phyloP scores from a whole-genome alignment of 2,329 filamentous ascomycete species.

The Ophiocordyceps camponoti-saundersi region DNA sequence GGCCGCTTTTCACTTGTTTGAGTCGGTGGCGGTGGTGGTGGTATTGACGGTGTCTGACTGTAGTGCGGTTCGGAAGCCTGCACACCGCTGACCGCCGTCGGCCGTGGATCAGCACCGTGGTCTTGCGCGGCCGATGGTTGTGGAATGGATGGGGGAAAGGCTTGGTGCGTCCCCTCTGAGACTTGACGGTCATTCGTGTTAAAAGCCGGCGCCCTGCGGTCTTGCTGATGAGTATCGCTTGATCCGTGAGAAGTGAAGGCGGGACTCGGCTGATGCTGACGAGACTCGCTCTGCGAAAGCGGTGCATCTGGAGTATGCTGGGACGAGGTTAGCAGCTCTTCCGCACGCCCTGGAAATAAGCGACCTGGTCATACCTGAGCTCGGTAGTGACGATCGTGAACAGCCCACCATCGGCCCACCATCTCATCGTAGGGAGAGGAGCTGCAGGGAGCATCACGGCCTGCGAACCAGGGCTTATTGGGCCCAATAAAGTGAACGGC shows the following conservation, averaged over 20 bases:
- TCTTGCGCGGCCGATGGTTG: not conserved
- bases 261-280: not conserved
- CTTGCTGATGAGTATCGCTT: not conserved
- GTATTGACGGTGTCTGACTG: not conserved
- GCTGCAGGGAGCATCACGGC: slow-evolving; percentile 35
- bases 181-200: not conserved
- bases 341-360: not conserved
- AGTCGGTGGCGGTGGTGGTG: not conserved
- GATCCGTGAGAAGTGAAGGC: not conserved
- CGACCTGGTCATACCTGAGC: slow-evolving; percentile 22
- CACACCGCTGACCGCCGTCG: not conserved
- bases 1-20: not conserved
- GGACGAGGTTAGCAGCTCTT: not conserved
- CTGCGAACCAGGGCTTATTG: slow-evolving; percentile 73
- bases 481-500: slow-evolving; percentile 89
- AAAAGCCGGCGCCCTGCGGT: not conserved
- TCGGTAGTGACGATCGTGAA: slow-evolving; percentile 77
- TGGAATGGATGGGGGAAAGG: not conserved
- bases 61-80: not conserved
- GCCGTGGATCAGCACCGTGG: not conserved
- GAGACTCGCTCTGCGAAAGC: not conserved
- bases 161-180: not conserved
- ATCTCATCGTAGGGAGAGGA: slow-evolving; percentile 64
- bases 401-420: slow-evolving; percentile 79
- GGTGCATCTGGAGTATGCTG: not conserved